phyloP scores from a whole-genome alignment of 148 eudicot genomes.

The Rhododendron ferrugineum region DNA sequence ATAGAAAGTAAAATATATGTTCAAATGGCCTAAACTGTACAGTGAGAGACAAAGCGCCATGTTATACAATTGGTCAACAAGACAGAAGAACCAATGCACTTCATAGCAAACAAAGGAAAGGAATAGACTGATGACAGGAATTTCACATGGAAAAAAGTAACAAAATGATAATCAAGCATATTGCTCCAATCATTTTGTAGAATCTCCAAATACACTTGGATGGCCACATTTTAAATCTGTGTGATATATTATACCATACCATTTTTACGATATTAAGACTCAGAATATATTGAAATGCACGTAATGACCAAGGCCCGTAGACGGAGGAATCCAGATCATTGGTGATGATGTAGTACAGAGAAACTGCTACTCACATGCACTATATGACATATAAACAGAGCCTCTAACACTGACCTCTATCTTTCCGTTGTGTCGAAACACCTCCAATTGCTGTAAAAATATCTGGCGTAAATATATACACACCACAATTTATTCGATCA shows the following conservation, averaged over 20 bases:
- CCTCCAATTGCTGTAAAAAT: slow-evolving; percentile 55
- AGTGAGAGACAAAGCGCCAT: not conserved
- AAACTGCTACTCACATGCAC: not conserved
- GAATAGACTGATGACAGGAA: not conserved
- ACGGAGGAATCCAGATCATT: not conserved
- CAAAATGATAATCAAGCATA: not conserved
- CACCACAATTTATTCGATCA: slow-evolving; percentile 73
- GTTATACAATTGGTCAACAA: not conserved
- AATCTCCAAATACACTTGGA: not conserved
- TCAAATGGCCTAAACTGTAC: not conserved
- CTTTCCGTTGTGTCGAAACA: slow-evolving; percentile 59
- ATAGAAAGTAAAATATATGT: not conserved
- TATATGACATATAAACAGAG: not conserved
- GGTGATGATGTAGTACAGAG: not conserved
- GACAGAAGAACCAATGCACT: not conserved
- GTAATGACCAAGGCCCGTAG: not conserved
- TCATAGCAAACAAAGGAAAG: not conserved
- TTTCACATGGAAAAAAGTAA: not conserved
- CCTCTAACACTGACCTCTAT: slow-evolving; percentile 36
- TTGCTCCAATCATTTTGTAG: not conserved
- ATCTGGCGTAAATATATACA: slow-evolving; percentile 64
- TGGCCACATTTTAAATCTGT: too few relatives aligned
- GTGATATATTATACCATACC: not conserved
- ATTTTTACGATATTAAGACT: not conserved
- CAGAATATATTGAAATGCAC: not conserved